Conservation (phyloP, 352 stramenopile genomes). For the Globisporangium viniferum region DNA sequence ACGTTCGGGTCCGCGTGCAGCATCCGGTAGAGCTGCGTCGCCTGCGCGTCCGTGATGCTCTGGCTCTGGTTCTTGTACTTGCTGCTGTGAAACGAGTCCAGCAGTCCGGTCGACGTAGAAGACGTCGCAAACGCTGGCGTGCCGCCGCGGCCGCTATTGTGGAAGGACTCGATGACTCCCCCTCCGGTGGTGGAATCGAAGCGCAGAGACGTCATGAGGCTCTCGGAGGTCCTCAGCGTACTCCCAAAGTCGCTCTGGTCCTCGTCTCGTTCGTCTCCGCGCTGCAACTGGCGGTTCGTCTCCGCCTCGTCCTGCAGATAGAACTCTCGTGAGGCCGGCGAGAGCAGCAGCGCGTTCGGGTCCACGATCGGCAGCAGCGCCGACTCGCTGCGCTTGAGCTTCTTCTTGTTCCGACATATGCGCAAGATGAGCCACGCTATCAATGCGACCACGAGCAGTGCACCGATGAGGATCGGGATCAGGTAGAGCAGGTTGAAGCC, state of each 20-base stretch:
- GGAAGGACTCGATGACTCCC: background rate
- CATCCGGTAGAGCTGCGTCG: slow-evolving; percentile 24
- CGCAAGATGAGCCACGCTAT: slow-evolving; percentile 14
- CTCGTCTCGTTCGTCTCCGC: background rate
- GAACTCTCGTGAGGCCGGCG: background rate
- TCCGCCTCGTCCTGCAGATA: background rate
- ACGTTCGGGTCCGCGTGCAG: slow-evolving; percentile 28
- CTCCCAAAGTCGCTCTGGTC: slow-evolving; percentile 3
- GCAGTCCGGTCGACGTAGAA: background rate
- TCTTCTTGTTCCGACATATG: slow-evolving; percentile 4
- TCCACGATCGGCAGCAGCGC: slow-evolving; percentile 5
- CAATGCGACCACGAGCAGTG: slow-evolving; percentile 14
- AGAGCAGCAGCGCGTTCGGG: slow-evolving; percentile 9
- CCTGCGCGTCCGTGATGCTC: slow-evolving; percentile 17
- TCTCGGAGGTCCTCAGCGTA: background rate
- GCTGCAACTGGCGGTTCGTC: background rate
- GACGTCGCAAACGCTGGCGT: too few species aligned
- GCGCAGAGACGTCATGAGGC: background rate
- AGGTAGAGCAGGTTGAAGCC: slow-evolving; percentile 34
- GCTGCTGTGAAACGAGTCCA: background rate
- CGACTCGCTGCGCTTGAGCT: slow-evolving; percentile 9
- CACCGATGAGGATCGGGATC: slow-evolving; percentile 24
- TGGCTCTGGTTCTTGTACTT: background rate
- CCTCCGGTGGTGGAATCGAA: background rate
- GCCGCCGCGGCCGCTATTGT: background rate